These are phyloP conservation scores for Posidonia australis DNA, from an alignment of 106 monocot species.

Conservation along the genomic window DNA sequence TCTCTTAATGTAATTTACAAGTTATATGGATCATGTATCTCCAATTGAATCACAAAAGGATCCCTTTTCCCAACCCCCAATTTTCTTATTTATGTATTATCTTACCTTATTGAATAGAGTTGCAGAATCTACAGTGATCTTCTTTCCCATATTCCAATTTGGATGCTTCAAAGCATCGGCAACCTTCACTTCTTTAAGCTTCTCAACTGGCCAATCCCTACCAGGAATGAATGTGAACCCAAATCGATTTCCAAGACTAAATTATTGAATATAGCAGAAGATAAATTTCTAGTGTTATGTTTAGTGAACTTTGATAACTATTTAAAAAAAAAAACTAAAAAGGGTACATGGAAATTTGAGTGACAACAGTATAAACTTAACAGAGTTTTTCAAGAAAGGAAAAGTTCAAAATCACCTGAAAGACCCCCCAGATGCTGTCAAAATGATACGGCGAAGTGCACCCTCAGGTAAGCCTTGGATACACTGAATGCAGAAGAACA, in stretches of 20 bases:
- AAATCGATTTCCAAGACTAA: neutral
- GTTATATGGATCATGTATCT: no score
- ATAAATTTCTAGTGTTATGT: no score
- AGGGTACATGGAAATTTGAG: neutral
- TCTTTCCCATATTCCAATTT: constrained; percentile 97
- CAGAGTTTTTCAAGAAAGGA: neutral
- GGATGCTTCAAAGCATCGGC: constrained; percentile 96
- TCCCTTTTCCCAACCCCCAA: neutral
- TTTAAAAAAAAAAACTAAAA: no score
- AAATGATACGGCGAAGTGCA: constrained; percentile 83
- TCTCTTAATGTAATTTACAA: no score
- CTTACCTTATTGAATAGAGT: constrained; percentile 91
- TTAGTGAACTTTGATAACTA: no score
- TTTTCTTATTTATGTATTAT: neutral
- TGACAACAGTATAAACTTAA: neutral
- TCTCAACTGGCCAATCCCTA: constrained; percentile 92
- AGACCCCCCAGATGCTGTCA: constrained; percentile 92
- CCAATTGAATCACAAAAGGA: neutral
- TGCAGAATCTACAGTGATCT: constrained; percentile 94
- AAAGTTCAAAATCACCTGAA: constrained; percentile 47
- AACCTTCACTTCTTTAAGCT: constrained; percentile 87
- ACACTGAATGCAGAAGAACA: constrained; percentile 35
- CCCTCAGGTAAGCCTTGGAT: constrained; percentile 94
- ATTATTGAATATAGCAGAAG: neutral
- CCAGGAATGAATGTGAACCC: neutral